Base-by-base conservation (phyloP, 2,329 filamentous ascomycete species). In the Claviceps sp. region DNA sequence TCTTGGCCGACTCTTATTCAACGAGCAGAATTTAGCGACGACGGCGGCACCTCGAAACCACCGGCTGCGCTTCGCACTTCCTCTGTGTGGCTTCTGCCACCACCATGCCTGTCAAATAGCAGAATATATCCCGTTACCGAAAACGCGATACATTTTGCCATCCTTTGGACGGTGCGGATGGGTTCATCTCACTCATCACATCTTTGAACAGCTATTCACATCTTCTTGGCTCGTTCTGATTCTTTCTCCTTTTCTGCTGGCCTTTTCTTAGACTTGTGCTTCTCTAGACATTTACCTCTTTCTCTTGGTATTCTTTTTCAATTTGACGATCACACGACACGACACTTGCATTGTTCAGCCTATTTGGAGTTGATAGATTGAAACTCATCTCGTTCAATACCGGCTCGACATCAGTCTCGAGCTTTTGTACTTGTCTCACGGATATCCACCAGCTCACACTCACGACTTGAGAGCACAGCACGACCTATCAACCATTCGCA, bases 201-300 rank as follows among this genome's bases (percentile, higher is more conserved):
- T 42, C 20, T 51, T 34, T n/a, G 44, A 52, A 47, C 34, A 39
- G 43, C n/a, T 45, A 16, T 37, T 29, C 5, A 46, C 11, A 46
- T 39, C 51, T 45, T 22, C 39, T 53, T 26, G 46, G 44, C 40
- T 42, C 56, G 54, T 47, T 38, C 51, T 55, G 42, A 29, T 59
- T 60, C 65, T 58, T 55, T 49, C 17, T 57, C 52, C 58, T 59
- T 65, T 5, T 22, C 36, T 49, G 23, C 62, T 59, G 60, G 60
- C 60, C 61, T 60, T 62, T 62, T 63, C 58, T 65, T 69, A 69
- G 66, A 69, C 64, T 52, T 45, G 64, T 63, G 59, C 62, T 61
- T 61, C 66, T 68, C 69, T 69, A 67, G 69, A 63, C 23, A 37
- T 62, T 59, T 54, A 49, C 29, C 58, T 57, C 17, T 58, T 60